A percentile compares a stretch with the other conserved stretches of the same genome.
Evolutionary conservation across 2,329 filamentous ascomycete species (phyloP).

Genomic region (Ceratocystis alfenasii): DNA sequence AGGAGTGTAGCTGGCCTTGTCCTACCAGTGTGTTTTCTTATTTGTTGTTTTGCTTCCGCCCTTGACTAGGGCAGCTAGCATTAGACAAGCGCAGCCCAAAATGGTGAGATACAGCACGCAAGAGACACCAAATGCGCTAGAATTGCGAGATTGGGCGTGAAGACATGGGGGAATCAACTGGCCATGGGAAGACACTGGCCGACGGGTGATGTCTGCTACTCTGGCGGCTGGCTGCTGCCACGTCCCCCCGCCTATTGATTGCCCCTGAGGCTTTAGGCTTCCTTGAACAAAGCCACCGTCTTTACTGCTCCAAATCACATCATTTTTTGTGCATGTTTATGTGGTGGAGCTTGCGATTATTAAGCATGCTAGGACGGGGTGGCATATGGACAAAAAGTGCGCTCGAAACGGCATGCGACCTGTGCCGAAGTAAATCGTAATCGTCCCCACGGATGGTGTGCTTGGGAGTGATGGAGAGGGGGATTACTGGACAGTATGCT

Average conservation of each 20-base stretch:
- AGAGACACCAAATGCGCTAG: neutral
- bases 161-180: neutral
- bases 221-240: no score
- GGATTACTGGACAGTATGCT: neutral
- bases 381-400: neutral
- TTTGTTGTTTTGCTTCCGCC: no score
- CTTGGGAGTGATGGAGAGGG: neutral
- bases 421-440: conserved; percentile 8
- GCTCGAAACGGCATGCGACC: conserved; percentile 10
- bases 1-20: no score
- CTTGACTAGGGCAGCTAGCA: neutral
- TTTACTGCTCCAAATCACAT: neutral
- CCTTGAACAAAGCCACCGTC: neutral
- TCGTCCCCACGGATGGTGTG: conserved; percentile 14
- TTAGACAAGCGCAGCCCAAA: neutral
- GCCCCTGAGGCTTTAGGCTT: no score
- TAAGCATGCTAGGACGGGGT: neutral
- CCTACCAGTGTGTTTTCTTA: no score
- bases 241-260: no score
- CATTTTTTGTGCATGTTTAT: neutral
- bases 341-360: neutral
- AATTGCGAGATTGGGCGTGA: neutral
- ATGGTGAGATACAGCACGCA: conserved; percentile 1
- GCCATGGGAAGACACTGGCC: neutral
- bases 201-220: no score